Evolutionary conservation across 306 rosid genomes (phyloP).

Genomic region (Leucaena leucocephala): DNA sequence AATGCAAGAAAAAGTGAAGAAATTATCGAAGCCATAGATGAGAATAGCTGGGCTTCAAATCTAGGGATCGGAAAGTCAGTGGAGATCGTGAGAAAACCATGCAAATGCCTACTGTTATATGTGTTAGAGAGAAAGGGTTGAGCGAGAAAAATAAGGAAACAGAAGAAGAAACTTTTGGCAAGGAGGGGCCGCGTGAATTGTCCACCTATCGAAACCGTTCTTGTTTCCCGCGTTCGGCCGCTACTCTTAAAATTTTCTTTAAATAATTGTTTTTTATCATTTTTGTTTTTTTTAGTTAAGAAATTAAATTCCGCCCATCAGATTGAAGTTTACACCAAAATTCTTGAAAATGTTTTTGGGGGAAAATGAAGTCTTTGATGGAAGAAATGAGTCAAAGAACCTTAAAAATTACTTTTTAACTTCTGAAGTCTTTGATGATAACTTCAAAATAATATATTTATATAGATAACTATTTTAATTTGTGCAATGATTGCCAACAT

Average conservation of each 20-base stretch:
- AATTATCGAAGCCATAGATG: conserved; percentile 63
- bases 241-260: background rate
- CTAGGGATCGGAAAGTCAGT: background rate
- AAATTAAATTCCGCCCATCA: no score
- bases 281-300: background rate
- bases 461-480: no score
- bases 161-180: background rate
- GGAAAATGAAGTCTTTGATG: no score
- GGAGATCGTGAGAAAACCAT: background rate
- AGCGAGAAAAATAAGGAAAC: background rate
- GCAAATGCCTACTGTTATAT: background rate
- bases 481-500: no score
- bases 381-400: no score
- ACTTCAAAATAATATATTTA: no score
- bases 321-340: no score
- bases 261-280: background rate
- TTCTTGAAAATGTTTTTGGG: no score
- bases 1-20: background rate
- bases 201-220: background rate
- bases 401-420: no score
- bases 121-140: background rate
- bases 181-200: background rate
- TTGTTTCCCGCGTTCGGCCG: background rate
- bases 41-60: conserved; percentile 28
- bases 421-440: no score